Evolutionary conservation across 2,329 filamentous ascomycete genomes (phyloP).

Genomic region (Botrytis sinoallii): DNA sequence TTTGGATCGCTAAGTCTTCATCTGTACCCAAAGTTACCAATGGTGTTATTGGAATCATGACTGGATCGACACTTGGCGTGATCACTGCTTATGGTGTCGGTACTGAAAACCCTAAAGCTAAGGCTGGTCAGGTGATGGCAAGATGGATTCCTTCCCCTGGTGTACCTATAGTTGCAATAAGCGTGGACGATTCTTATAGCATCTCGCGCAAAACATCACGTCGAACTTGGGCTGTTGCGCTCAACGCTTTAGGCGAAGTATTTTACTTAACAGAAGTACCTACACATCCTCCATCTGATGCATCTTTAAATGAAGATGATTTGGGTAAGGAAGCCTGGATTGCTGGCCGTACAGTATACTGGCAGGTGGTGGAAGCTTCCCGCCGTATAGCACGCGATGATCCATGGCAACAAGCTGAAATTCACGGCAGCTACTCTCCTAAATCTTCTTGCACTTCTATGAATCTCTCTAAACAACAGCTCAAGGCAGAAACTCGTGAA

Average conservation of each 20-base stretch:
- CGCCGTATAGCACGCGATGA: conserved; percentile 69
- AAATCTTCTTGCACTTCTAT: conserved; percentile 72
- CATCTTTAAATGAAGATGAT: conserved; percentile 48
- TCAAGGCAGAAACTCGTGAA: conserved; percentile 73
- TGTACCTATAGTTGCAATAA: conserved; percentile 82
- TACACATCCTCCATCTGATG: conserved; percentile 48
- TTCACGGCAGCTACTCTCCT: conserved; percentile 76
- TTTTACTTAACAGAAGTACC: conserved; percentile 79
- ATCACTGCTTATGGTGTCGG: conserved; percentile 79
- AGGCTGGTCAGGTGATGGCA: conserved; percentile 75
- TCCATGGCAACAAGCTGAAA: conserved; percentile 64
- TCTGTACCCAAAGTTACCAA: conserved; percentile 69
- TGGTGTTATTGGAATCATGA: conserved; percentile 76
- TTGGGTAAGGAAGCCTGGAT: conserved; percentile 71
- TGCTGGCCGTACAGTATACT: conserved; percentile 73
- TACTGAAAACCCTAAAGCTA: conserved; percentile 48
- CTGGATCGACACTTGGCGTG: conserved; percentile 78
- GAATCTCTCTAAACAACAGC: conserved; percentile 66
- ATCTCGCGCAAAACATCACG: conserved; percentile 63
- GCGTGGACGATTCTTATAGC: conserved; percentile 79
- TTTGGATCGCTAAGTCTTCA: conserved; percentile 87
- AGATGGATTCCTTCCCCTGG: conserved; percentile 90
- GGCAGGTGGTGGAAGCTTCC: conserved; percentile 77
- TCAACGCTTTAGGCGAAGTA: conserved; percentile 90
- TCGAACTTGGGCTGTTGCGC: conserved; percentile 84